Evolutionary conservation across 345 rosid species (phyloP), one percentile per base, ranked within the genome.

Genomic region (Corymbia maculata): DNA sequence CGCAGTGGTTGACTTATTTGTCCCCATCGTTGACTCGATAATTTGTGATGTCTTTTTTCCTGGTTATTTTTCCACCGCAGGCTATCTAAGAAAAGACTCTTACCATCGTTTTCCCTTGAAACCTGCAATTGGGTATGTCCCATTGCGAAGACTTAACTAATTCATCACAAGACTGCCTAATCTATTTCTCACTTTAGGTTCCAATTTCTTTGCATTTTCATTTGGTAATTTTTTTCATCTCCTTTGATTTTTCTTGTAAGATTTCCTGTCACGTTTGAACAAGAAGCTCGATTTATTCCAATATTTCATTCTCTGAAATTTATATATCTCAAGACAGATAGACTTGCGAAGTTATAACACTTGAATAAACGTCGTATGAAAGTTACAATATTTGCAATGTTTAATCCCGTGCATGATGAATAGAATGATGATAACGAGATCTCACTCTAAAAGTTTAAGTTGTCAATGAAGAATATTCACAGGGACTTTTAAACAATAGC

Each of bases 331-430:
- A 15, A 30, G 3, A 68, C 0, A 68, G 4, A 16, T 8, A 22
- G 8, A 8, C 11, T 30, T 4, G 10, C 4, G 2, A 2, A 68
- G 0, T 30, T 10, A 59, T 24, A 3, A 3, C 7, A 59, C 1
- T 59, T 2, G 0, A 59, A 14, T 59, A 26, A 26, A 24, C 0
- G 2, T 64, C 1, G 9, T 64, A 0, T 0, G 0, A 13, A n/a
- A 59, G 8, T n/a, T 9, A 70, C 0, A 1, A 1, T 0, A 70
- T 13, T 36, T 70, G 7, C 4, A 8, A 0, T 36, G 47, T 70
- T 66, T 36, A 70, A 17, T 70, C 47, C 4, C 6, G 5, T 16
- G 22, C 3, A 68, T 8, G 45, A 6, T 16, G 26, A 70, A 70
- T 36, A 14, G 15, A 26, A 59, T 59, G 30, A 59, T 59, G 68